Evolutionary conservation across 2,329 filamentous ascomycete genomes (phyloP), one percentile per base, ranked within the genome.

Genomic region (Ophiosphaerella herpotricha): DNA sequence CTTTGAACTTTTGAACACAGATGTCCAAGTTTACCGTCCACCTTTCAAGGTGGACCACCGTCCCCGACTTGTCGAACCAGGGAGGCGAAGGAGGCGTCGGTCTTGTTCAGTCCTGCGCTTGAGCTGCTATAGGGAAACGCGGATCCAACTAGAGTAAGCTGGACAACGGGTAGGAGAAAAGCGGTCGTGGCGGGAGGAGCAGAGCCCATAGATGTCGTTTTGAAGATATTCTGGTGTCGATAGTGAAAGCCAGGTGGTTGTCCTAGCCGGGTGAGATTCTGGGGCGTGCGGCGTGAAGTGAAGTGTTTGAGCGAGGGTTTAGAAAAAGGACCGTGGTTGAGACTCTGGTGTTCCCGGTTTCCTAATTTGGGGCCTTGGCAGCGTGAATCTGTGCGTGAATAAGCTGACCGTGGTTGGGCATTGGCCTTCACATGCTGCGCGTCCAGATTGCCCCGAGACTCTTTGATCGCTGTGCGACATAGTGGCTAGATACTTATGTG

Each of bases 1-100:
- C 63, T 63, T 60, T 57, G 59, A 61, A 60, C 45, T 54, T 57
- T 48, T 36, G 56, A 45, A 50, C 58, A 47, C 40, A 45, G 43
- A 36, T 43, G 45, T 48, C 60, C 55, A 55, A 64, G 61, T 65
- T 75, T 79, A 79, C 77, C 77, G 78, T 79, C 78, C 78, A 78
- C 78, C 77, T 61, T 58, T 80, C 76, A 80, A 75, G 77, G 77
- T 76, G 78, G 78, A 80, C 78, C 71, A 57, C 62, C 66, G 66
- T 72, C 77, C 64, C 74, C 71, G 78, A 79, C 59, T 65, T 61
- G 71, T 75, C 77, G 78, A 51, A 78, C 64, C 68, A 78, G 67
- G 40, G 71, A 67, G n/a, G 73, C 77, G 61, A 79, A 80, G 58
- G 74, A 77, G 21, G 77, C 76, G 59, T 78, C 76, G 42, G 67